Conservation (phyloP, 306 rosid species). For the Trifolium subterraneum region DNA sequence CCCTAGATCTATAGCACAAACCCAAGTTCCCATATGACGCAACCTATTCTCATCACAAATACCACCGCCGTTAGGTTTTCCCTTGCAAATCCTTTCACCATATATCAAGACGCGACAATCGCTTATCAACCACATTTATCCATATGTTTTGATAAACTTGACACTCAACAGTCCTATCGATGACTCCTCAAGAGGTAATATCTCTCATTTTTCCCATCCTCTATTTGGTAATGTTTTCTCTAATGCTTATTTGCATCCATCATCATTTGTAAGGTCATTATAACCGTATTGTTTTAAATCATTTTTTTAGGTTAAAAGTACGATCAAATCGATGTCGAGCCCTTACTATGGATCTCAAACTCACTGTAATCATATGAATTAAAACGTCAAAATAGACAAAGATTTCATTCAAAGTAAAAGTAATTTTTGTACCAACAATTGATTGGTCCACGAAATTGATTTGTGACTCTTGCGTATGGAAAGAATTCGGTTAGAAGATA, state of each 20-base stretch:
- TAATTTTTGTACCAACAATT: too few species aligned
- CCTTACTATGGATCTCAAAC: background rate
- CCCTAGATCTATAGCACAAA: background rate
- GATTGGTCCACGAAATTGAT: too few species aligned
- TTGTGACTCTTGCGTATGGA: too few species aligned
- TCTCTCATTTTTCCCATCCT: background rate
- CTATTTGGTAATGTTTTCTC: background rate
- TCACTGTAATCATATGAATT: background rate
- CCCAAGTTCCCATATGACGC: background rate
- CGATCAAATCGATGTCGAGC: background rate
- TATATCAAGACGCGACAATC: background rate
- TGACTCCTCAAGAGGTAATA: background rate
- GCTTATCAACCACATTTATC: background rate
- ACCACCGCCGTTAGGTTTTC: background rate
- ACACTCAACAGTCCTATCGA: background rate
- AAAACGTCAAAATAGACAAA: too few species aligned
- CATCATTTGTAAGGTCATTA: background rate
- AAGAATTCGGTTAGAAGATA: too few species aligned
- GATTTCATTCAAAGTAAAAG: too few species aligned
- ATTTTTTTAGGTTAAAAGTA: background rate
- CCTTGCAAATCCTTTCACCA: background rate
- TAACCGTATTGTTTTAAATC: too few species aligned
- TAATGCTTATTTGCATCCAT: background rate
- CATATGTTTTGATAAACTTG: too few species aligned
- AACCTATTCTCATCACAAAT: background rate